phyloP scores from a whole-genome alignment of 768 basidiomycete species.

The Russula emetica region DNA sequence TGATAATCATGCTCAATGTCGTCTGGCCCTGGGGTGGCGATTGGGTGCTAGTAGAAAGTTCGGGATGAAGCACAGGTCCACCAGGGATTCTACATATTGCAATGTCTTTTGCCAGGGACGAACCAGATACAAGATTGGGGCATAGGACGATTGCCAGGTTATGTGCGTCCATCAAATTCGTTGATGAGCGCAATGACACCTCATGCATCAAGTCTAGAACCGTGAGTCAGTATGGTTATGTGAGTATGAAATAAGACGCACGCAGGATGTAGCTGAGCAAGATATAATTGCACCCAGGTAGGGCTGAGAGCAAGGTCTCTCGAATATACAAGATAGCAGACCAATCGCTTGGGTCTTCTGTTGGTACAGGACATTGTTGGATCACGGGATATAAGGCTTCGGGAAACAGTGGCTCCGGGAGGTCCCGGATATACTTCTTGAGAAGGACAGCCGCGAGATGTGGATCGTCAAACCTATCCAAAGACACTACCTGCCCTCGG shows the following conservation, averaged over 20 bases:
- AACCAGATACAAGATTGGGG: slow-evolving; percentile 72
- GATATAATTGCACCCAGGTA: slow-evolving; percentile 70
- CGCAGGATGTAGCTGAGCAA: slow-evolving; percentile 56
- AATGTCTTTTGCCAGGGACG: slow-evolving; percentile 66
- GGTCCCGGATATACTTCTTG: slow-evolving; percentile 80
- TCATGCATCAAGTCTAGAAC: slow-evolving; percentile 71
- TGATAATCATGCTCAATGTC: slow-evolving; percentile 67
- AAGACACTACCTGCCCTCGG: slow-evolving; percentile 73
- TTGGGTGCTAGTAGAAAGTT: slow-evolving; percentile 29
- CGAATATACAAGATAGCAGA: slow-evolving; percentile 60
- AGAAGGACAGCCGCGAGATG: slow-evolving; percentile 79
- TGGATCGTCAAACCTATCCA: slow-evolving; percentile 71
- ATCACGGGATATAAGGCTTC: slow-evolving; percentile 63
- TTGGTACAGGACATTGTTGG: slow-evolving; percentile 59
- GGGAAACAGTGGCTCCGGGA: slow-evolving; percentile 75
- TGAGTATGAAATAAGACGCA: slow-evolving; percentile 13
- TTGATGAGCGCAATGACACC: slow-evolving; percentile 59
- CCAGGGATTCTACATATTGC: slow-evolving; percentile 64
- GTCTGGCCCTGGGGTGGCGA: slow-evolving; percentile 45
- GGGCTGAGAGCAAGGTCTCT: slow-evolving; percentile 58
- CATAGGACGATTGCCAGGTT: slow-evolving; percentile 77
- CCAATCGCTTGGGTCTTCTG: slow-evolving; percentile 52
- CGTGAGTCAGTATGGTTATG: not conserved
- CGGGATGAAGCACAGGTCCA: slow-evolving; percentile 39
- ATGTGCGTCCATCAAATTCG: slow-evolving; percentile 77